Evolutionary conservation across 139 green algal species (phyloP), one percentile per base, ranked within the genome.

Genomic region (Chlamydomonas applanata): DNA sequence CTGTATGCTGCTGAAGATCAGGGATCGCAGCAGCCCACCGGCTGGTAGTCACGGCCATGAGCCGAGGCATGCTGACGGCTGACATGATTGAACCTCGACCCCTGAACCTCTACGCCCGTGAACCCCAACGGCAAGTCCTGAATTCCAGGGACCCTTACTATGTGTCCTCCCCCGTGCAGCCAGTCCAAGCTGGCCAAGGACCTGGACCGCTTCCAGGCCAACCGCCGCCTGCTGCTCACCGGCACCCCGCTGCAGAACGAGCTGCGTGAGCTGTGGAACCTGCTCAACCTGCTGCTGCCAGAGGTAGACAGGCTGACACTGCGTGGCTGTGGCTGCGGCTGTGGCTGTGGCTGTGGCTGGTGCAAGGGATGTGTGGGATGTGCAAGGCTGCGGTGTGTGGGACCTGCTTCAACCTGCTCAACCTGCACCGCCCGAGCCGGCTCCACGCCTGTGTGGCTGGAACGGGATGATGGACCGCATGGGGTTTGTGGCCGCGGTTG

Each of bases 271-370:
- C 93, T 98, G 64, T 98, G 94, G 94, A 82, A 84, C 54, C 85
- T 98, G 82, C 90, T 98, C 56, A 97, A 98, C 80, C 94, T 98
- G 82, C 79, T 98, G 64, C 84, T 98, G 86, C 94, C 95, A 19
- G 73, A 86, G 35, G 79, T 84, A 30, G 0, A 64, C 13, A 52
- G 93, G 3, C 93, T 95, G 77, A 33, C 20, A 19, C 57, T 19
- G n/a, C 57, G 13, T 19, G 16, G 22, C n/a, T 65, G 22, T 19
- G 17, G 22, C 57, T 44, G 30, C 30, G 40, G 30, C 29, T 59
- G 49, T 25, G 36, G 69, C 13, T 74, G 69, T 29, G 29, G 20
- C 16, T 32, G 13, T 40, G 22, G 14, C 46, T 24, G 46, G 17
- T 14, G 14, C 14, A 56, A 56, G 46, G 14, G 46, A 17, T 56